Conservation (phyloP, 768 basidiomycete species). For the Boletus coccyginus region DNA sequence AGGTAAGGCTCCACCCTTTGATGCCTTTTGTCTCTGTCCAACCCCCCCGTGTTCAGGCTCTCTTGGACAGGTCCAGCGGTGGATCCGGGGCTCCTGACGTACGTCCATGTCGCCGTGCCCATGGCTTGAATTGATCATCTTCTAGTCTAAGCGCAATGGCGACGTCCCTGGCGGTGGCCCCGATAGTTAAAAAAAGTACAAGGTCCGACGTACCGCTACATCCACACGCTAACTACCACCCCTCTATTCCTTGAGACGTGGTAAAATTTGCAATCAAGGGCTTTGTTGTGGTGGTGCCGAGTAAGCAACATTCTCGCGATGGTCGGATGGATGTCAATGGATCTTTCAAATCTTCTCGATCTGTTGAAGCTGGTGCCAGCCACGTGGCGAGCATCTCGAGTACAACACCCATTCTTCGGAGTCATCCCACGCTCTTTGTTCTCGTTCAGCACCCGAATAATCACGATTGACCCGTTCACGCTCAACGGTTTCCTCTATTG, state of each 20-base stretch:
- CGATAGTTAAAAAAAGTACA: background rate
- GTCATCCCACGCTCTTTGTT: background rate
- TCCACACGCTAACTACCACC: background rate
- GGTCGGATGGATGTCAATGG: background rate
- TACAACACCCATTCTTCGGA: too few relatives aligned
- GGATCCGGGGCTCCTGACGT: too few relatives aligned
- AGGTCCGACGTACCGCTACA: too few relatives aligned
- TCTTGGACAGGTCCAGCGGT: background rate
- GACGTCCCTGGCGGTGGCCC: too few relatives aligned
- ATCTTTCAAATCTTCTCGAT: background rate
- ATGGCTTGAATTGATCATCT: too few relatives aligned
- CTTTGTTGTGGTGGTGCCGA: too few relatives aligned
- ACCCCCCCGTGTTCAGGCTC: background rate
- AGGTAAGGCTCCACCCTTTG: background rate
- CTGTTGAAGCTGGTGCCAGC: too few relatives aligned
- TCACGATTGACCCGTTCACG: background rate
- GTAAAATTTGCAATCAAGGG: too few relatives aligned
- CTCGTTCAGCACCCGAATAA: background rate
- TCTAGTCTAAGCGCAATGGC: too few relatives aligned
- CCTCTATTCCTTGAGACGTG: background rate
- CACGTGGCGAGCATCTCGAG: too few relatives aligned
- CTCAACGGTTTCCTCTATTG: background rate
- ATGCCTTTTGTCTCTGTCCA: too few relatives aligned
- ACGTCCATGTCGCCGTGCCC: too few relatives aligned
- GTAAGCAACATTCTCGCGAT: background rate